Evolutionary conservation across 1,139 yeast genomes (phyloP).

Genomic region (Suhomyces atakaporum): DNA sequence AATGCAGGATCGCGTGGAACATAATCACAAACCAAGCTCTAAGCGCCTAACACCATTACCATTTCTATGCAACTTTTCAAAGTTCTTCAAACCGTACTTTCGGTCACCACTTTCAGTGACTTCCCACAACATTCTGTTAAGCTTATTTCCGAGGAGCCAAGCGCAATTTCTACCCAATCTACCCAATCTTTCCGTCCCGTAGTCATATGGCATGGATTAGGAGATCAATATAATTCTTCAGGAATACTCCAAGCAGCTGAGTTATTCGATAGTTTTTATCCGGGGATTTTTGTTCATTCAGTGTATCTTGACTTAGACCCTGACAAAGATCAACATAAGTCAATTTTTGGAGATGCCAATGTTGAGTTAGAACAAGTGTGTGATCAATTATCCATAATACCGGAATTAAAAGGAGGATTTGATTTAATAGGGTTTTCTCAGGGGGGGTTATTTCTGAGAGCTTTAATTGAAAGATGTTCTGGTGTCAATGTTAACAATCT

Average conservation of each 20-base stretch:
- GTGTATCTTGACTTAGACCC: conserved; percentile 53
- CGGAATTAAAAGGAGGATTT: conserved; percentile 55
- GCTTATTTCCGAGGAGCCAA: neutral
- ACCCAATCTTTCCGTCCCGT: conserved; percentile 43
- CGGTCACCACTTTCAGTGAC: neutral
- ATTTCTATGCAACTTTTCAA: neutral
- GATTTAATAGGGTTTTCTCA: conserved; percentile 82
- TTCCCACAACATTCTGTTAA: neutral
- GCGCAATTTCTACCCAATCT: neutral
- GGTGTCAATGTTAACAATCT: conserved; percentile 53
- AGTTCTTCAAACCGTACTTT: conserved; percentile 1
- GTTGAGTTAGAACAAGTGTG: conserved; percentile 41
- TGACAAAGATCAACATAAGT: conserved; percentile 51
- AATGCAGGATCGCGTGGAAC: too few species aligned
- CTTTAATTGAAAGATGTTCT: conserved; percentile 58
- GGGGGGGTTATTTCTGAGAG: conserved; percentile 75
- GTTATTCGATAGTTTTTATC: conserved; percentile 45
- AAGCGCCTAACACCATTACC: too few species aligned
- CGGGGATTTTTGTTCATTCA: conserved; percentile 55
- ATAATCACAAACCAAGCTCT: too few species aligned
- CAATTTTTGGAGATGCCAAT: conserved; percentile 64
- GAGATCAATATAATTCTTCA: conserved; percentile 68
- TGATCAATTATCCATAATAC: conserved; percentile 36
- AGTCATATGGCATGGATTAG: conserved; percentile 85
- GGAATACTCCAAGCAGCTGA: conserved; percentile 54